Evolutionary conservation across 768 basidiomycete species (phyloP), one percentile per base, ranked within the genome.

Genomic region (Tulasnella sp.): DNA sequence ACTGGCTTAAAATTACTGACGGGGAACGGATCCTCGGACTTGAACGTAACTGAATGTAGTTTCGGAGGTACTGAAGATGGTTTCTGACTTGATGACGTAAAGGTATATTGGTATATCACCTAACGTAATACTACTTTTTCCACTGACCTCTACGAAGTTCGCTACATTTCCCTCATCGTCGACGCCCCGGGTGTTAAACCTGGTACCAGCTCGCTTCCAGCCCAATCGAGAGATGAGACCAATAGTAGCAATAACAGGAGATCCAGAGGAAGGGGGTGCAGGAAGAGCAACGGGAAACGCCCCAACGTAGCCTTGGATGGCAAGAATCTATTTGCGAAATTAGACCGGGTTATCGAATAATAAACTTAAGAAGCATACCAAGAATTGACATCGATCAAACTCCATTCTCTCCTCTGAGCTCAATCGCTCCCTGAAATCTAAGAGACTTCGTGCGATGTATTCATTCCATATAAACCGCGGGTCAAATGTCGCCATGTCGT

Each of bases 141-240:
- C 32, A 82, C 89, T 75, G 81, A 91, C 94, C 89, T 99, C 98
- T 9, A 97, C 97, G 84, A 98, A 98, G 82, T 98, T 98, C 42
- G 97, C 97, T 40, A 92, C 92, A 82, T 96, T 91, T 48, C 96
- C 95, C 80, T 96, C 93, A 83, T 98, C 96, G 82, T 98, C 96
- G 13, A 99, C 93, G 1, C 97, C 97, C 78, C 97, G 89, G 16
- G 96, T 96, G 83, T 98, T 98, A 86, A 99, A 99, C 51, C 98
- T 90, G 26, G 98, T 98, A 3, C 98, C 98, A 35, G 98, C 96
- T 80, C 97, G 88, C 85, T 95, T 96, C 91, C 94, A 96, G 13
- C 96, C 92, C 5, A 99, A 87, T 55, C 98, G 87, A 16, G 93
- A 95, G 73, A 98, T 92, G 77, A 99, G 85, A 5, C 91, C 89